phyloP scores from a whole-genome alignment of 78 protist genomes.

The Isochrysis galbana region DNA sequence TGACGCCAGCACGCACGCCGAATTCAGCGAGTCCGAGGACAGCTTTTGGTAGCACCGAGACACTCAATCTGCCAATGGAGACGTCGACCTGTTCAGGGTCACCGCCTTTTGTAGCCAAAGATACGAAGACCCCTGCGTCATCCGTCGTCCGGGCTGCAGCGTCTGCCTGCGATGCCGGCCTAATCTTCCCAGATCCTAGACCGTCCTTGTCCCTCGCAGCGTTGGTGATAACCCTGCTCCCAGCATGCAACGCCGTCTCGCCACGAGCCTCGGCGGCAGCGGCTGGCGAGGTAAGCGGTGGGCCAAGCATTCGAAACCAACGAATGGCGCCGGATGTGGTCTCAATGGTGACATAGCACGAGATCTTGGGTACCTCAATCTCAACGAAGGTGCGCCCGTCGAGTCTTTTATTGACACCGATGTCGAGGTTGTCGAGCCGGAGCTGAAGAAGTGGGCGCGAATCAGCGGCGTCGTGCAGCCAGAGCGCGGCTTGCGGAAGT shows the following conservation, averaged over 20 bases:
- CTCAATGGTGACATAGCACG: not conserved
- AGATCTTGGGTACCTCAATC: not conserved
- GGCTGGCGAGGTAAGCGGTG: not conserved
- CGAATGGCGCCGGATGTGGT: not conserved
- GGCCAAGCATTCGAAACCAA: not conserved
- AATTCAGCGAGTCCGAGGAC: not conserved
- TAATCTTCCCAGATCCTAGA: no score
- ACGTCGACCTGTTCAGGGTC: not conserved
- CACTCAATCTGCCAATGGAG: not conserved
- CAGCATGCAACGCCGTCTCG: not conserved
- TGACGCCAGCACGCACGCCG: not conserved
- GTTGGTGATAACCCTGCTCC: not conserved
- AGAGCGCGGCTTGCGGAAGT: not conserved
- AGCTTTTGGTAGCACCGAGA: not conserved
- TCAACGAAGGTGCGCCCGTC: not conserved
- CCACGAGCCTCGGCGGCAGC: not conserved
- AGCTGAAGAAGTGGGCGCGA: not conserved
- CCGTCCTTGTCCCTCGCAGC: not conserved
- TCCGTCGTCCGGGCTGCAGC: not conserved
- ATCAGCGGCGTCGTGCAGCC: not conserved
- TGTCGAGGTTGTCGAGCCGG: not conserved
- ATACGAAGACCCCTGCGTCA: not conserved
- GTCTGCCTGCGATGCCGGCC: no score
- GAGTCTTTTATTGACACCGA: not conserved
- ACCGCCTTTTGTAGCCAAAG: not conserved